Evolutionary conservation across 148 eudicot genomes (phyloP), one percentile per base, ranked within the genome.

Genomic region (Fagopyrum tataricum): DNA sequence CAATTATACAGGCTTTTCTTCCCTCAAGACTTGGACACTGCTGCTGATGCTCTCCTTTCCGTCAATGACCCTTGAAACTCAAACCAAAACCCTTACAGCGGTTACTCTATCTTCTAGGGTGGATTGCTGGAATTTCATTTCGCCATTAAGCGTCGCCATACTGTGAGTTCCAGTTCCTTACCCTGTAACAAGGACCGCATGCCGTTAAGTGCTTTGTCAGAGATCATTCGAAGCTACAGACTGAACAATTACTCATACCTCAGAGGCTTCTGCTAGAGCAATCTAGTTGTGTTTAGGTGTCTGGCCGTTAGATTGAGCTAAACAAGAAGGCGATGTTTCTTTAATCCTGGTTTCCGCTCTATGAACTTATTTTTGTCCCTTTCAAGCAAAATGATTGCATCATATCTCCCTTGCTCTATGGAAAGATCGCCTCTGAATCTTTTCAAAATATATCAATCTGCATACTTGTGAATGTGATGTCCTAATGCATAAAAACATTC

Each of bases 11-110:
- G 98, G 87, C 91, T 94, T 37, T 94, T 94, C 79, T 94, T 91
- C 66, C 97, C 98, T 39, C 96, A 89, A 24, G 98, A 94, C 77
- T 70, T 91, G 85, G 98, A 94, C 71, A 72, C 98, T 43, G 97
- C 89, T 58, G 98, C 98, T 72, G 97, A 94, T 79, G 97, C 90
- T 67, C 79, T 94, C 74, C 91, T 91, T 78, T 53, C 87, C 74
- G 86, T 85, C 70, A 84, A 78, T 39, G 76, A 72, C 15, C 52
- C 48, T 10, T 70, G 52, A 70, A 64, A 64, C 44, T 64, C 0
- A 58, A 23, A 31, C 37, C 37, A 31, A 31, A 31, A 46, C 49
- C 49, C 49, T 46, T 2, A 46, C 8, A 10, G 13, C 1, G 49
- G 14, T 46, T 46, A 46, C 49, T 46, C 49, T 46, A 3, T 1